Percentiles rank a stretch among this genome's conserved stretches.
These are phyloP conservation scores for Achaetomiella virescens DNA, from an alignment of 495 filamentous ascomycete genomes.

Conservation along the genomic window DNA sequence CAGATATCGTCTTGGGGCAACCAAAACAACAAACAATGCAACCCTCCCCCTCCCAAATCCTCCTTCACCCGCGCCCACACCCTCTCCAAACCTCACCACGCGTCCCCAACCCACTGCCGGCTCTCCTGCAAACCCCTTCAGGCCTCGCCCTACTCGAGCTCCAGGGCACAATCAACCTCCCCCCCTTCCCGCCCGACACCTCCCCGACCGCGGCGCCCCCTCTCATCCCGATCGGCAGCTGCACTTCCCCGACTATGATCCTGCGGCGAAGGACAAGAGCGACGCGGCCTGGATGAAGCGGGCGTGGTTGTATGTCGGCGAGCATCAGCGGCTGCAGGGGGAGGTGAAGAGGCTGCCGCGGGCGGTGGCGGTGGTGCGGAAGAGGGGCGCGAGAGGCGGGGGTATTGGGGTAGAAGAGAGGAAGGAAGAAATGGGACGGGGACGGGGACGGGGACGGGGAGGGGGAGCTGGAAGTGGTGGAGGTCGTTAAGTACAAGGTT, in stretches of 20 bases:
- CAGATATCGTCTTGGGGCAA: too few species aligned
- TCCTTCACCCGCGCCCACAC: slow-evolving; percentile 10
- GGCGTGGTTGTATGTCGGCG: slow-evolving; percentile 80
- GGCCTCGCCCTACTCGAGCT: slow-evolving; percentile 81
- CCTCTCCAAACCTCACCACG: not conserved
- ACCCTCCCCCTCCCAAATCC: slow-evolving; percentile 14
- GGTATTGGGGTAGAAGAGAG: slow-evolving; percentile 13
- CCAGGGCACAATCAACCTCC: slow-evolving; percentile 77
- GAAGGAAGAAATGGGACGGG: slow-evolving; percentile 15
- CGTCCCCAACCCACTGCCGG: slow-evolving; percentile 61
- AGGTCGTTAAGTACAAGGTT: slow-evolving; percentile 84
- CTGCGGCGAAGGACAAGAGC: slow-evolving; percentile 28
- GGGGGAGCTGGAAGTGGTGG: slow-evolving; percentile 57
- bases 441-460: slow-evolving; percentile 12
- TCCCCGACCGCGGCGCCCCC: slow-evolving; percentile 13
- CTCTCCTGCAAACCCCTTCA: slow-evolving; percentile 75
- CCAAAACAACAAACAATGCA: too few species aligned
- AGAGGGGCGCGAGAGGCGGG: slow-evolving; percentile 9
- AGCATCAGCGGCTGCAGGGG: slow-evolving; percentile 82
- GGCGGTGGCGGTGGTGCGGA: slow-evolving; percentile 58
- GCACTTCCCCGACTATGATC: slow-evolving; percentile 68
- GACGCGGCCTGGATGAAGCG: slow-evolving; percentile 79
- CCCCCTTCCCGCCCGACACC: slow-evolving; percentile 22
- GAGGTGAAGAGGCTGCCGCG: slow-evolving; percentile 80
- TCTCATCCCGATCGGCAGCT: slow-evolving; percentile 59